These are phyloP conservation scores for Lojkania enalia DNA, from an alignment of 2,329 filamentous ascomycete species.

Conservation along the genomic window DNA sequence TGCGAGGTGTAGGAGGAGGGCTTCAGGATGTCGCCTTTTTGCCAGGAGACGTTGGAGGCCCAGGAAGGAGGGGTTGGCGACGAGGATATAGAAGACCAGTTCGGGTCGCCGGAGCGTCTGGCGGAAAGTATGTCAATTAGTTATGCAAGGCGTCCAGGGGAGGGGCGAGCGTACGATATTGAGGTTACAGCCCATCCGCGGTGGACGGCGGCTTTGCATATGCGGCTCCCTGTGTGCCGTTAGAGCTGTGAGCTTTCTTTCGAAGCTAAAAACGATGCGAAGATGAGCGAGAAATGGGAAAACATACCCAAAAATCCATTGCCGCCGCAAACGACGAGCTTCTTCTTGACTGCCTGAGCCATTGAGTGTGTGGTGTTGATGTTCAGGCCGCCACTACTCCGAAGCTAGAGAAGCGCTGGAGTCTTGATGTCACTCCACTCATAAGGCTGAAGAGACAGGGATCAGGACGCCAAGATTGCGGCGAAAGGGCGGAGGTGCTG, in stretches of 20 bases:
- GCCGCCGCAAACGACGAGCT: conserved; percentile 87
- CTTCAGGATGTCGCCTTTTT: conserved; percentile 82
- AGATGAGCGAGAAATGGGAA: neutral
- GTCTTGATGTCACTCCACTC: conserved; percentile 42
- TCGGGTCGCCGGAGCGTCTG: conserved; percentile 87
- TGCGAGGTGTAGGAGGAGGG: conserved; percentile 78
- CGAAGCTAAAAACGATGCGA: conserved; percentile 9
- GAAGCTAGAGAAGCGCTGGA: conserved; percentile 17
- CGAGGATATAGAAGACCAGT: conserved; percentile 79
- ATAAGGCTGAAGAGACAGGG: conserved; percentile 26
- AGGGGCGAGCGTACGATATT: conserved; percentile 67
- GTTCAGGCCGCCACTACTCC: conserved; percentile 5
- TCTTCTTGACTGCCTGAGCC: conserved; percentile 67
- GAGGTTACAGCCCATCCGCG: conserved; percentile 92
- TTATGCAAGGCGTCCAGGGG: conserved; percentile 7
- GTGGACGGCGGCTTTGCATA: conserved; percentile 85
- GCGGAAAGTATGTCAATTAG: conserved; percentile 1
- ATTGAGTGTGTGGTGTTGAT: conserved; percentile 27
- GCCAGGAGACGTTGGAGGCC: conserved; percentile 83
- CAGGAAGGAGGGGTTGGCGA: conserved; percentile 73
- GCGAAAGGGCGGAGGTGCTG: neutral
- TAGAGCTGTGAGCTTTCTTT: conserved; percentile 10
- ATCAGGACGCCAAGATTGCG: conserved; percentile 7
- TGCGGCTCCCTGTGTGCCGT: conserved; percentile 62
- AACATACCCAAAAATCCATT: conserved; percentile 82